phyloP scores from a whole-genome alignment of 2,329 filamentous ascomycete species.

The Fragosphaeria purpurea region DNA sequence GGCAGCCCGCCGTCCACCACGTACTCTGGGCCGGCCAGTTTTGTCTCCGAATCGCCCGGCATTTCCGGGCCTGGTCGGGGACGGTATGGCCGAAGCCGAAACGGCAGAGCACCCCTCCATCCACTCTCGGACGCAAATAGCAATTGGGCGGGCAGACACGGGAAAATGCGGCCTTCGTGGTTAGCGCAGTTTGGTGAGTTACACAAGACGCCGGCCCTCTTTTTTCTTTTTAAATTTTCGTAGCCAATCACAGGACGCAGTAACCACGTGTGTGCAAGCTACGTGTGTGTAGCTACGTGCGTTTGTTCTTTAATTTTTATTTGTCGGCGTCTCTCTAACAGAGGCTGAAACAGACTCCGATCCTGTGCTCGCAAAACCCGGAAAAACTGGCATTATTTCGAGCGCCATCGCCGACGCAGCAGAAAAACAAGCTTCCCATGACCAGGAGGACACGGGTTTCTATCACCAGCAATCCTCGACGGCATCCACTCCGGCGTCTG shows the following conservation, averaged over 20 bases:
- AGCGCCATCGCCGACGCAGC: constrained; percentile 76
- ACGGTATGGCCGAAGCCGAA: constrained; percentile 60
- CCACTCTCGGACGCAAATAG: constrained; percentile 49
- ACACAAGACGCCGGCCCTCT: constrained; percentile 9
- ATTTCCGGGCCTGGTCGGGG: constrained; percentile 80
- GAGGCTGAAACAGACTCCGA: not conserved
- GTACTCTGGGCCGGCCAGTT: constrained; percentile 37
- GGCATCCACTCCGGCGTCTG: constrained; percentile 58
- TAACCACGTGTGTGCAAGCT: too few species aligned
- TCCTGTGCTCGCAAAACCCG: not conserved
- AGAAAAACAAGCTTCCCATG: constrained; percentile 55
- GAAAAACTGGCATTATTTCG: constrained; percentile 72
- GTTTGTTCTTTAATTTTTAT: too few species aligned
- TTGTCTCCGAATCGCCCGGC: constrained; percentile 51
- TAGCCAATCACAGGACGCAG: too few species aligned
- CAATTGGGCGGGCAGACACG: constrained; percentile 41
- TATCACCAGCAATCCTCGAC: constrained; percentile 53
- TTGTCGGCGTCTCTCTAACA: not conserved
- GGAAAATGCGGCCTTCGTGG: constrained; percentile 32
- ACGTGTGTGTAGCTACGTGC: too few species aligned
- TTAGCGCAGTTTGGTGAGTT: constrained; percentile 3
- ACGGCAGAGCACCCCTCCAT: constrained; percentile 52
- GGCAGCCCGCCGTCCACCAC: constrained; percentile 11
- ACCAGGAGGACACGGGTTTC: constrained; percentile 70
- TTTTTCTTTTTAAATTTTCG: not conserved